phyloP scores from a whole-genome alignment of 2,329 filamentous ascomycete species.

The Calcarisporium arbuscula region DNA sequence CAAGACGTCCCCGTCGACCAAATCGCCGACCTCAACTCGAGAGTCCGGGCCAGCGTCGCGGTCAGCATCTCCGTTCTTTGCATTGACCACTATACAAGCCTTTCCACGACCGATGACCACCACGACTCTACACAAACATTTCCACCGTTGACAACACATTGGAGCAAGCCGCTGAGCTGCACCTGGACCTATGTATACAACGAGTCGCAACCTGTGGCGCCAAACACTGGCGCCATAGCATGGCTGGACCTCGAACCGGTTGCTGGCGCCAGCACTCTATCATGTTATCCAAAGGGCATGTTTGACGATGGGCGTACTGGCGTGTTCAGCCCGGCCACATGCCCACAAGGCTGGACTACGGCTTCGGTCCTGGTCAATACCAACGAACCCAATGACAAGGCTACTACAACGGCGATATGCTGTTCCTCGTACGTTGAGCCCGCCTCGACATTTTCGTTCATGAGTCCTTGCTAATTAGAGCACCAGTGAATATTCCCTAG shows the following conservation, averaged over 20 bases:
- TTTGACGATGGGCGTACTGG: constrained; percentile 29
- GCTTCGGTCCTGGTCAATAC: constrained; percentile 24
- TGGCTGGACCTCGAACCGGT: constrained; percentile 31
- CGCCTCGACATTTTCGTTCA: too few relatives aligned
- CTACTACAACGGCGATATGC: constrained; percentile 33
- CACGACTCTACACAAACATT: constrained; percentile 15
- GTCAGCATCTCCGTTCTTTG: too few relatives aligned
- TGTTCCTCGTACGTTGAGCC: constrained; percentile 31
- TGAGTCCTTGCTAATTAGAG: constrained; percentile 13
- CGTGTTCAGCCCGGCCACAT: constrained; percentile 33
- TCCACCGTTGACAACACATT: constrained; percentile 32
- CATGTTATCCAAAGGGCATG: constrained; percentile 35
- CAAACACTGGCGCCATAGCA: constrained; percentile 25
- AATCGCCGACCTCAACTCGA: constrained; percentile 6
- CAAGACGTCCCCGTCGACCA: too few relatives aligned
- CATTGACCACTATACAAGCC: background rate
- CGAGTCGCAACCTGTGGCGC: constrained; percentile 14
- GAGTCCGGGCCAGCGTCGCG: too few relatives aligned
- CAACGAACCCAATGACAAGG: constrained; percentile 18
- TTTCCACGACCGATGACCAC: constrained; percentile 6
- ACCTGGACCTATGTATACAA: constrained; percentile 32
- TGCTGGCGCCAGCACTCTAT: constrained; percentile 28
- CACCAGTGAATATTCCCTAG: constrained; percentile 29
- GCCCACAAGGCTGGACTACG: constrained; percentile 34
- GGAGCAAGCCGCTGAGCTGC: constrained; percentile 28